Base-by-base conservation (phyloP, 2,329 filamentous ascomycete species). In the Stemphylium beticola region DNA sequence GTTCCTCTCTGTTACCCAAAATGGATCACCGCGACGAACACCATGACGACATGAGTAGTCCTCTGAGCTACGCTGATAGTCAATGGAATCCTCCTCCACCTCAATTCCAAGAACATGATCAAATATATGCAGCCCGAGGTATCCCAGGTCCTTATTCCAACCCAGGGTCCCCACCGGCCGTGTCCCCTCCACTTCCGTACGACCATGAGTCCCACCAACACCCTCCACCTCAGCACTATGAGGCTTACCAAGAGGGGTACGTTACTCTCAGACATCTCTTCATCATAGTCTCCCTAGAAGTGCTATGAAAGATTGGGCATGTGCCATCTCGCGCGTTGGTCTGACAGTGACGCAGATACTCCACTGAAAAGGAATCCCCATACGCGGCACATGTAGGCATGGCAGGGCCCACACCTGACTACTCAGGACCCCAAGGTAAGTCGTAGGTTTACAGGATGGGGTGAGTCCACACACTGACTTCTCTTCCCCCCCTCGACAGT, bases 71-170 rank as follows among this genome's bases (percentile, higher is more conserved):
- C 32, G 52, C 49, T 14, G 56, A 64, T 3, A 43, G 57, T n/a
- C 60, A 63, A 41, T 67, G 61, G 64, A 67, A 50, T 44, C 53
- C 62, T 34, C 60, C 62, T 41, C 61, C 65, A 37, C 60, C 65
- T 34, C 56, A 53, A 9, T 67, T 66, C n/a, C 57, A 60, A 20
- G 65, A 68, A 17, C 43, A 56, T 17, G 61, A 68, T 36, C 52
- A 60, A 31, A 61, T 62, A 24, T 49, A 64, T 33, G n/a, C 53
- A 32, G 40, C 53, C 40, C 49, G 50, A 33, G 49, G 12, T 33
- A 57, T 44, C 29, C 45, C 46, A 43, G 58, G 53, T 32, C 39
- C 33, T 26, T 47, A 49, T 46, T 34, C 46, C 29, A 57, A 34
- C 55, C 47, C 43, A 31, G 44, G 60, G 29, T 64, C 65, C 14